phyloP scores from a whole-genome alignment of 192 early-diverging fungal genomes.

The Globomyces pollinis-pini region DNA sequence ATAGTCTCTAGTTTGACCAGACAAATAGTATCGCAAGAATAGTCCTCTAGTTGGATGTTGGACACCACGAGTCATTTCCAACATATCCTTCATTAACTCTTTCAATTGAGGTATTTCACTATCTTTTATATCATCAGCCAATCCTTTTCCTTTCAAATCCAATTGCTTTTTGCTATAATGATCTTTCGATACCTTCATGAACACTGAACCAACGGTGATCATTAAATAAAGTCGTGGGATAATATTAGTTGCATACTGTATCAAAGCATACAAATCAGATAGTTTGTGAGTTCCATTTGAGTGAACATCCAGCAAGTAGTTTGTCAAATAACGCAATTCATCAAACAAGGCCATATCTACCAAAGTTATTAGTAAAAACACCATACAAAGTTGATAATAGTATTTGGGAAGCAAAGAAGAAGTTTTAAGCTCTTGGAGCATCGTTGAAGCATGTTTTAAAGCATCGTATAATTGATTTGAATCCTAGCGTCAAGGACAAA shows the following conservation, averaged over 20 bases:
- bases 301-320: slow-evolving; percentile 88
- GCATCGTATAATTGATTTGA: slow-evolving; percentile 92
- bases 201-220: slow-evolving; percentile 96
- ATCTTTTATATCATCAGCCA: slow-evolving; percentile 9
- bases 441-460: slow-evolving; percentile 95
- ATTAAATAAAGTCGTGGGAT: slow-evolving; percentile 98
- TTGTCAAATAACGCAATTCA: slow-evolving; percentile 86
- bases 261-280: slow-evolving; percentile 94
- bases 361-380: neutral
- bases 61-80: slow-evolving; percentile 97
- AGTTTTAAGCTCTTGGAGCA: slow-evolving; percentile 94
- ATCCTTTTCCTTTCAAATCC: slow-evolving; percentile 2
- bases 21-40: slow-evolving; percentile 93
- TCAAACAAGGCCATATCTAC: slow-evolving; percentile 98
- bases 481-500: slow-evolving; percentile 46
- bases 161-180: slow-evolving; percentile 12
- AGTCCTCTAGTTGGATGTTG: slow-evolving; percentile 97
- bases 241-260: slow-evolving; percentile 97
- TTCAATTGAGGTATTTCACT: slow-evolving; percentile 77
- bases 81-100: slow-evolving; percentile 97
- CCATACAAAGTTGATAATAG: slow-evolving; percentile 97
- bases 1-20: slow-evolving; percentile 90
- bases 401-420: slow-evolving; percentile 91
- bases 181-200: slow-evolving; percentile 78
- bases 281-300: slow-evolving; percentile 57